phyloP scores from a whole-genome alignment of 2,329 filamentous ascomycete genomes.

The Sporothrix phasma region DNA sequence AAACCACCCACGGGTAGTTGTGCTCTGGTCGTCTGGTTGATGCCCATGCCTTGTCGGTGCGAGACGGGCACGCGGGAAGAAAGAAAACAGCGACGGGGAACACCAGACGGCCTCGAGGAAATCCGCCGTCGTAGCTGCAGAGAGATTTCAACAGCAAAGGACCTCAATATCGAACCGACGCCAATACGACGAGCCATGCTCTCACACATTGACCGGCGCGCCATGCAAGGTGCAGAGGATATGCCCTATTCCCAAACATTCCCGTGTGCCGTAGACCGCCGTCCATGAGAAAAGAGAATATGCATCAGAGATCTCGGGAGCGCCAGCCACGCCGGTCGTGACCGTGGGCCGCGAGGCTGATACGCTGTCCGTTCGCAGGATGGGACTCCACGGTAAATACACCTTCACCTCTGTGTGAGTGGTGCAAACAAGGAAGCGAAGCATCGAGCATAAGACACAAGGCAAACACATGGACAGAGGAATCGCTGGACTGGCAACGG shows the following conservation, averaged over 20 bases:
- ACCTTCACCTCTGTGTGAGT: too few species aligned
- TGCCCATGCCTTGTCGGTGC: neutral
- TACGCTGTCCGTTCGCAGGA: neutral
- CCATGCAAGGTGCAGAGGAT: neutral
- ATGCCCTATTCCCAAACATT: neutral
- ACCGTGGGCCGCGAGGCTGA: neutral
- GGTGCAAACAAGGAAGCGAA: too few species aligned
- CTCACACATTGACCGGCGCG: too few species aligned
- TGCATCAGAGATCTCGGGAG: neutral
- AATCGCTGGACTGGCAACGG: neutral
- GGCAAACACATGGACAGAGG: neutral
- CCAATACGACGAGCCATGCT: neutral
- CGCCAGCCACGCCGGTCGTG: slow-evolving; percentile 2
- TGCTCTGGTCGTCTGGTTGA: neutral
- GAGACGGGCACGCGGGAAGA: neutral
- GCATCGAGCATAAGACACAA: neutral
- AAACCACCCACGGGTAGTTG: neutral
- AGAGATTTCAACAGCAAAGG: neutral
- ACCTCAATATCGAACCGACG: neutral
- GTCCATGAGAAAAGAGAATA: neutral
- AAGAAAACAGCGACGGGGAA: neutral
- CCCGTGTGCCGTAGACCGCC: too few species aligned
- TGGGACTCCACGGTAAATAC: neutral
- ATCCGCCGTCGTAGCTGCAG: neutral
- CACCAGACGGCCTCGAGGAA: neutral